A percentile compares a stretch with the other conserved stretches of the same genome.
phyloP scores from a whole-genome alignment of 257 asterid species.

The Solanum corneliomulleri region DNA sequence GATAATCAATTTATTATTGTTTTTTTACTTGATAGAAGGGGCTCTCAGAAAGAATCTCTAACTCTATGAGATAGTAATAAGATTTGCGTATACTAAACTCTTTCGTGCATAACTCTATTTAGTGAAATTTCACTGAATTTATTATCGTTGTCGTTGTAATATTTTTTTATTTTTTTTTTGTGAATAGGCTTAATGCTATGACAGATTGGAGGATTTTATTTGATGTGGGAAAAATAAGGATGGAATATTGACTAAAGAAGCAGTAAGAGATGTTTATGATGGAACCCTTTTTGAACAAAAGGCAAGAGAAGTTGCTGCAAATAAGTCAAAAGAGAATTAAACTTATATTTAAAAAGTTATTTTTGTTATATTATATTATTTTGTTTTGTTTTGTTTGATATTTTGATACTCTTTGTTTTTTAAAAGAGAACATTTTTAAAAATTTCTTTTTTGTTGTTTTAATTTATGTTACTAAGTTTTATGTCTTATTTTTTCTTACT shows the following conservation, averaged over 20 bases:
- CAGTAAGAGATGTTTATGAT: slow-evolving; percentile 49
- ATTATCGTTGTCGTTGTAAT: no score
- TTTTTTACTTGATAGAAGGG: accelerated
- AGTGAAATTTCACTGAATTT: no score
- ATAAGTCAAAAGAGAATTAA: slow-evolving; percentile 6
- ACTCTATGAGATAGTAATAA: neutral
- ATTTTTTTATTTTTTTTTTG: neutral
- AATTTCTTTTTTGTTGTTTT: neutral
- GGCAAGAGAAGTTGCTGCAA: slow-evolving; percentile 42
- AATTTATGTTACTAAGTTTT: neutral
- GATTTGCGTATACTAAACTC: accelerated
- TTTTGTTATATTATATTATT: neutral
- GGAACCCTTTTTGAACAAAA: slow-evolving; percentile 70
- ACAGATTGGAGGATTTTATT: slow-evolving; percentile 68
- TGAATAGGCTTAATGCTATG: slow-evolving; percentile 49
- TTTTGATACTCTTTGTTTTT: neutral
- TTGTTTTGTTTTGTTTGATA: neutral
- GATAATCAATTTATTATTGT: no score
- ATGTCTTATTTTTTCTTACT: no score
- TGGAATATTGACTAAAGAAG: slow-evolving; percentile 52
- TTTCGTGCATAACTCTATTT: accelerated
- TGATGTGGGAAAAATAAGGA: slow-evolving; percentile 51
- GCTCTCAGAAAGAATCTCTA: no score
- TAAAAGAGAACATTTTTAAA: neutral
- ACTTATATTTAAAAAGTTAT: neutral